phyloP scores from a whole-genome alignment of 768 basidiomycete genomes.

The Favolaschia claudopus region DNA sequence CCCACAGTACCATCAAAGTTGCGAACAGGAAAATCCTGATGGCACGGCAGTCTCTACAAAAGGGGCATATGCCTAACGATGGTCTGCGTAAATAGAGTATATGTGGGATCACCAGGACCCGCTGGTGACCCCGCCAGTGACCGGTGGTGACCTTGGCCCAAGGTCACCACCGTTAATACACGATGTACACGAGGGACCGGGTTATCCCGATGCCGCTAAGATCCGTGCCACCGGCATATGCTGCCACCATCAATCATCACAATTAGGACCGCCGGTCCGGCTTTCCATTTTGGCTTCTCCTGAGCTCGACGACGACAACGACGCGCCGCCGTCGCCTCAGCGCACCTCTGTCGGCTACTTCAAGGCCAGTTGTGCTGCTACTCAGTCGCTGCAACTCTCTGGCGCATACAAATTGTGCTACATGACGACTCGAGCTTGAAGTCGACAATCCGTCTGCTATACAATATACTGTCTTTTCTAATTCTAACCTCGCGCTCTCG shows the following conservation, averaged over 20 bases:
- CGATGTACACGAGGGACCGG: neutral
- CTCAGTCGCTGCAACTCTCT: neutral
- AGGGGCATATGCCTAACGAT: too few species aligned
- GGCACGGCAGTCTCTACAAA: too few species aligned
- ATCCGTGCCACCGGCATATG: neutral
- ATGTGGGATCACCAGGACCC: neutral
- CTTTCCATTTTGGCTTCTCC: too few species aligned
- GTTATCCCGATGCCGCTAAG: too few species aligned
- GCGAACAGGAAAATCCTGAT: too few species aligned
- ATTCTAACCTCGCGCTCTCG: too few species aligned
- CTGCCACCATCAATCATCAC: neutral
- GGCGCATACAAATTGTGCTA: neutral
- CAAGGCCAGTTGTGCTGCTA: neutral
- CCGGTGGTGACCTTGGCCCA: neutral
- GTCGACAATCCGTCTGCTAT: neutral
- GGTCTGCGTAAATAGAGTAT: conserved; percentile 2
- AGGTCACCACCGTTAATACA: neutral
- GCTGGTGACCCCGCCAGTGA: conserved; percentile 1
- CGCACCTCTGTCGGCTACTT: too few species aligned
- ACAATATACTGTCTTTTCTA: neutral
- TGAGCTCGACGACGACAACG: too few species aligned
- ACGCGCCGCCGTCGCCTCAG: too few species aligned
- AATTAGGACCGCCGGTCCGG: neutral
- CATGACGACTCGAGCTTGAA: neutral
- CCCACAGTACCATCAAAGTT: too few species aligned